Conservation (phyloP, 2,329 filamentous ascomycete species). For the Ilyonectria mors-panacis region DNA sequence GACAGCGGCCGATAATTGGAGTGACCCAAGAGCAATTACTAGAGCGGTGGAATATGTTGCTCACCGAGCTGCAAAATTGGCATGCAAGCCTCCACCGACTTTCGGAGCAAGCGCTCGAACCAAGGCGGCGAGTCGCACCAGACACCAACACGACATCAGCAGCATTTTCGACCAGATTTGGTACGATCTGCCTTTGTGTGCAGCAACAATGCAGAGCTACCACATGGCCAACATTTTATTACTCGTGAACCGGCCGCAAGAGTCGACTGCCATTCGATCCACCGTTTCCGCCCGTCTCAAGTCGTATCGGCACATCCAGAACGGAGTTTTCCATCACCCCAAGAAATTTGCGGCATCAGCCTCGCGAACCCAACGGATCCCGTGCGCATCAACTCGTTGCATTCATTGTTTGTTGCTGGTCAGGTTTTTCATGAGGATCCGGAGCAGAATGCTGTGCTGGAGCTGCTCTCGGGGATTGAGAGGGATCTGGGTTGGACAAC, state of each 20-base stretch:
- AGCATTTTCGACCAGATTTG: constrained; percentile 69
- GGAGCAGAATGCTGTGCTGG: constrained; percentile 68
- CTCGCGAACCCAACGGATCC: constrained; percentile 38
- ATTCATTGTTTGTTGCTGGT: constrained; percentile 42
- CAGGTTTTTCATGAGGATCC: constrained; percentile 60
- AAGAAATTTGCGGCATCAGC: constrained; percentile 43
- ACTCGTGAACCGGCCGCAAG: constrained; percentile 63
- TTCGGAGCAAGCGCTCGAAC: constrained; percentile 38
- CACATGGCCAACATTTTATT: constrained; percentile 75
- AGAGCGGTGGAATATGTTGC: constrained; percentile 37
- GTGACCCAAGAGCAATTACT: constrained; percentile 42
- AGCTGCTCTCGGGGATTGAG: constrained; percentile 71
- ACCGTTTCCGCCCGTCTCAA: constrained; percentile 41
- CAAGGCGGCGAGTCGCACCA: background rate
- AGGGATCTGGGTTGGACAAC: constrained; percentile 76
- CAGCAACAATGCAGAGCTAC: constrained; percentile 76
- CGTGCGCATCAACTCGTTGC: constrained; percentile 40
- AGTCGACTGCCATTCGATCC: constrained; percentile 43
- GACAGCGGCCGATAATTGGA: constrained; percentile 34
- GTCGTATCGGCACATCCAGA: constrained; percentile 36
- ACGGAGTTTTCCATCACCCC: constrained; percentile 33
- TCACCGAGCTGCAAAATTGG: constrained; percentile 39
- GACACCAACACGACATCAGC: constrained; percentile 4
- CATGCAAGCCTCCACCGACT: constrained; percentile 30
- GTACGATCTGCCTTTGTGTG: constrained; percentile 75